Percentiles rank a stretch among this genome's conserved stretches.
Conservation (phyloP, 192 early-diverging fungal species). For the Haplosporangium gracile region DNA sequence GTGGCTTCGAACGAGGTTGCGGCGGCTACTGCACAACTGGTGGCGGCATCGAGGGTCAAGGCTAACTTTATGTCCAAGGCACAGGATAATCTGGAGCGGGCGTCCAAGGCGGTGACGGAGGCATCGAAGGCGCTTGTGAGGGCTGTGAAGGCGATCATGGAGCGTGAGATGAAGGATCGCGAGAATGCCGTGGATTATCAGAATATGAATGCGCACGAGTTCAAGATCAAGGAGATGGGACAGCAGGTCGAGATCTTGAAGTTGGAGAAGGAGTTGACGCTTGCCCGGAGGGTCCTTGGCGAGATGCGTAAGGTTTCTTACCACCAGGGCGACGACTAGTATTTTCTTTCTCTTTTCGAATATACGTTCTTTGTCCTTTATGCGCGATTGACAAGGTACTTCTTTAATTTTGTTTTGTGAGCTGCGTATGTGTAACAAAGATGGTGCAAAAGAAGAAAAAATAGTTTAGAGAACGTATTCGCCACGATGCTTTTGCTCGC, state of each 20-base stretch:
- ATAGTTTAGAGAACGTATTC: constrained; percentile 26
- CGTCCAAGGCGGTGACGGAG: constrained; percentile 93
- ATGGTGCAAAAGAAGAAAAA: too few relatives aligned
- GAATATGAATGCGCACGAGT: constrained; percentile 86
- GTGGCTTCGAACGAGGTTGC: constrained; percentile 96
- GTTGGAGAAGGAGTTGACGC: constrained; percentile 89
- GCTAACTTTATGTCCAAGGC: constrained; percentile 89
- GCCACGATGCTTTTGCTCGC: constrained; percentile 44
- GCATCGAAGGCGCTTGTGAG: constrained; percentile 90
- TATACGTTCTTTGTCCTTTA: background rate
- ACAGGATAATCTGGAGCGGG: constrained; percentile 91
- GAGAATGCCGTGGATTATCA: constrained; percentile 70
- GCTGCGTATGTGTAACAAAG: background rate
- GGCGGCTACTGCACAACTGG: constrained; percentile 95
- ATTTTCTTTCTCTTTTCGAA: background rate
- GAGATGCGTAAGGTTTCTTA: constrained; percentile 92
- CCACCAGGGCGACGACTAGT: constrained; percentile 61
- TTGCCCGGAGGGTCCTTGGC: constrained; percentile 88
- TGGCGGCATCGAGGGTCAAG: constrained; percentile 95
- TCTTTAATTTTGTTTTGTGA: background rate
- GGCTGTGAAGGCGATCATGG: constrained; percentile 86
- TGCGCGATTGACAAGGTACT: background rate
- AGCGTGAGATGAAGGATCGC: constrained; percentile 76
- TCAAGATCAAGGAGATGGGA: constrained; percentile 96
- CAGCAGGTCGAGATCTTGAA: constrained; percentile 97